Evolutionary conservation across 2,329 filamentous ascomycete species (phyloP), one percentile per base, ranked within the genome.

Genomic region (Penicillium sp.): DNA sequence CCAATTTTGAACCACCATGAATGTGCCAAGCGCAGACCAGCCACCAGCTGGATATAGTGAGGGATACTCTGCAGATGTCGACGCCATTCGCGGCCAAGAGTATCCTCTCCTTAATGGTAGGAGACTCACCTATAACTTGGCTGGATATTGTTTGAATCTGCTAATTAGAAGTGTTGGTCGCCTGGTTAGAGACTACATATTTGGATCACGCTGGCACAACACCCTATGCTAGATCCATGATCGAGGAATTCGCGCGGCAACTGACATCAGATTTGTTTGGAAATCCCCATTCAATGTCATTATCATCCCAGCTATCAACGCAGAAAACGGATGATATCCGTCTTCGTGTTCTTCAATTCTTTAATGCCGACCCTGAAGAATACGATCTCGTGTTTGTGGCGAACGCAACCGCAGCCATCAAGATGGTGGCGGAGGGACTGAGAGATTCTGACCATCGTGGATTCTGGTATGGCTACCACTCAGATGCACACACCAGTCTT

Each of bases 131-230:
- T 6, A 33, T 28, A 7, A 13, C 27, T 9, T 28, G 9, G 25
- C 27, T n/a, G 32, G 35, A 25, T 7, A 24, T 34, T 28, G 7
- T 32, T 11, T 8, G 11, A 34, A 3, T 18, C 18, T 46, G 12
- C 41, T 50, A 9, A 54, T 41, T 18, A 18, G 18, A 9, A 8
- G 47, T 18, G 26, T 25, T n/a, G 36, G 26, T 27, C 24, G 43
- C 2, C 43, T 25, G 1, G 45, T 33, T 51, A 91, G 88, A 79
- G 45, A 82, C 81, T 8, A 76, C 84, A 40, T 97, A 96, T 66
- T 83, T 97, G 48, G 91, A 97, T 60, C 90, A 97, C 84, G 90
- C 90, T 0, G 91, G 90, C n/a, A 88, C 88, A n/a, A 91, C 90
- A 0, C 75, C 86, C 1, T 88, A 86, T 63, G 76, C 89, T 37